These are phyloP conservation scores for Colletotrichum incanum DNA, from an alignment of 2,329 filamentous ascomycete genomes.

Conservation along the genomic window DNA sequence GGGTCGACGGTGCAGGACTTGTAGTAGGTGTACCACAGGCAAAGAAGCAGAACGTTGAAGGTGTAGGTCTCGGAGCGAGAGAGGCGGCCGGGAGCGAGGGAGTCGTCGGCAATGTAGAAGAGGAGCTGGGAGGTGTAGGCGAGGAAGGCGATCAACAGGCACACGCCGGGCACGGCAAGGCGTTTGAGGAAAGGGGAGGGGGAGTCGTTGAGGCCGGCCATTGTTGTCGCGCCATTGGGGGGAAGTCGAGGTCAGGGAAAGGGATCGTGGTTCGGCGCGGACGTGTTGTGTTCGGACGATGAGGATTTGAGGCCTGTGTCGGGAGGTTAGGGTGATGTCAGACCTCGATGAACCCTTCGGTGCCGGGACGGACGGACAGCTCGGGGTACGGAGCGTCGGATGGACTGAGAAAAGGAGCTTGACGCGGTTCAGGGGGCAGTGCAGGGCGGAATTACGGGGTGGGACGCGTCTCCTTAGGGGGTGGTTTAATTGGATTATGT, in stretches of 20 bases:
- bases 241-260: neutral
- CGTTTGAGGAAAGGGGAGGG: slow-evolving; percentile 61
- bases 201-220: slow-evolving; percentile 59
- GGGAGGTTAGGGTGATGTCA: slow-evolving; percentile 21
- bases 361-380: slow-evolving; percentile 19
- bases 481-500: slow-evolving; percentile 19
- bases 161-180: slow-evolving; percentile 79
- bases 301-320: neutral
- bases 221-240: slow-evolving; percentile 47
- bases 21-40: slow-evolving; percentile 80
- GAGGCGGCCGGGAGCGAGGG: slow-evolving; percentile 73
- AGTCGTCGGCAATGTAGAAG: slow-evolving; percentile 71
- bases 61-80: slow-evolving; percentile 68
- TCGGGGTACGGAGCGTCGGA: slow-evolving; percentile 17
- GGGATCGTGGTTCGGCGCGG: neutral
- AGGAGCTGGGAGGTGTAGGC: slow-evolving; percentile 81
- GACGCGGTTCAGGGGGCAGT: slow-evolving; percentile 40
- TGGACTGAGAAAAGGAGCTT: slow-evolving; percentile 30
- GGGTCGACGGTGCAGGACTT: slow-evolving; percentile 71
- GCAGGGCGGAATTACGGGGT: neutral
- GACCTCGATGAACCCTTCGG: slow-evolving; percentile 8
- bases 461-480: slow-evolving; percentile 26
- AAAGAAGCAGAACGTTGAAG: slow-evolving; percentile 77
- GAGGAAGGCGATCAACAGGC: slow-evolving; percentile 77
- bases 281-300: neutral